Evolutionary conservation across 306 rosid species (phyloP), one percentile per base, ranked within the genome.

Genomic region (Pyrus bretschneideri): DNA sequence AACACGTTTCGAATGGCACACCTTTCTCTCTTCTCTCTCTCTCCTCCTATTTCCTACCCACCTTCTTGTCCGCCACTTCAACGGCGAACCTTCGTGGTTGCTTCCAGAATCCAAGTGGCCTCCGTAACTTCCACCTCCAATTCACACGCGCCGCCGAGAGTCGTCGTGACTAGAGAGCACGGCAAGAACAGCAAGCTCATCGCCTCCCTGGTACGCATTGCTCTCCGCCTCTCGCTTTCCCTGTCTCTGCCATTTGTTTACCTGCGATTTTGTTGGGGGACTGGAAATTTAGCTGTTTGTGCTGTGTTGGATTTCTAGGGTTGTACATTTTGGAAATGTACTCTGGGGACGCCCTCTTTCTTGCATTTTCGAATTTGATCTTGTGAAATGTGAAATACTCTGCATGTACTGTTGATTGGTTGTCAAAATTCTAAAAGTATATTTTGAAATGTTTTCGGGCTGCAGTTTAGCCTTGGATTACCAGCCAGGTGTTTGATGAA

Each of bases 171-270:
- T 73, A 91, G 99, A 86, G 98, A 96, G 86, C 98, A 89, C 8
- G 99, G 99, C 86, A 93, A 96, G 88, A 96, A 96, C 67, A 86
- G 82, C 80, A 96, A 96, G 88, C 98, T 96, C 69, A 86, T 96
- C 85, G 58, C 72, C 55, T 91, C 93, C 82, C 87, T 96, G 96
- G 99, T 96, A 66, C 63, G 57, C 10, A 55, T 31, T 6, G 44
- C 75, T 58, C 38, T 74, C 60, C 61, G 38, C 25, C 66, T 57
- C 55, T 51, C 21, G 15, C 52, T 49, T 19, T 17, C 21, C 55
- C 21, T 51, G 21, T 51, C 18, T 15, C 72, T 58, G 11, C 25
- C 40, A 30, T 57, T 42, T 67, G 58, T 44, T 49, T n/a, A 3
- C 15, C 54, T 66, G 19, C 38, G 4, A 58, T 23, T 52, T 59